A percentile compares a stretch with the other conserved stretches of the same genome.
These are phyloP conservation scores for Xylariaceae sp. DNA, from an alignment of 2,329 filamentous ascomycete species.

Conservation along the genomic window DNA sequence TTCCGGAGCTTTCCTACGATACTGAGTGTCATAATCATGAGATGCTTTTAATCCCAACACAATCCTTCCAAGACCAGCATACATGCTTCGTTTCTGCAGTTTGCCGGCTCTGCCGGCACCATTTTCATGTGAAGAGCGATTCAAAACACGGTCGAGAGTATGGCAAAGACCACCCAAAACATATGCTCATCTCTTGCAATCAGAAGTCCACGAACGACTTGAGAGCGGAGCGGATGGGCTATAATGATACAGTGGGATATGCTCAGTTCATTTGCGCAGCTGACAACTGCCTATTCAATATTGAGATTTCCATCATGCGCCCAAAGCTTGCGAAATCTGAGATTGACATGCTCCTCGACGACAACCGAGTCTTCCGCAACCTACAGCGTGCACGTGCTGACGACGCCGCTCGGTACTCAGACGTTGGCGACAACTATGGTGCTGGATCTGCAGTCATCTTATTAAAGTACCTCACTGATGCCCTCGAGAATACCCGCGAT, in stretches of 20 bases:
- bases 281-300: conserved; percentile 39
- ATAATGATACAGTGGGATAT: conserved; percentile 20
- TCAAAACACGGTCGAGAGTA: conserved; percentile 10
- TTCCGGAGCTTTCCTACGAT: conserved; percentile 24
- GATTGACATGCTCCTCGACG: conserved; percentile 49
- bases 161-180: conserved; percentile 26
- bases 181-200: conserved; percentile 33
- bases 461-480: conserved; percentile 55
- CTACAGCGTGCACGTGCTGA: conserved; percentile 43
- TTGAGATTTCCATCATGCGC: conserved; percentile 49
- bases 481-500: conserved; percentile 43
- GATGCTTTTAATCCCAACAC: conserved; percentile 27
- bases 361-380: conserved; percentile 46
- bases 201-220: conserved; percentile 12
- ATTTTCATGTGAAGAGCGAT: conserved; percentile 34
- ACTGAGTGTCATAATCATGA: conserved; percentile 30
- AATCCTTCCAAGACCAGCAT: conserved; percentile 18
- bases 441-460: conserved; percentile 49
- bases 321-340: conserved; percentile 50
- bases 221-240: conserved; percentile 3
- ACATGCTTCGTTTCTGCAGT: conserved; percentile 30
- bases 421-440: conserved; percentile 45
- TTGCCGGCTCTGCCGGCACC: conserved; percentile 33
- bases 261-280: conserved; percentile 32
- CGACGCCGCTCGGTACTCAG: conserved; percentile 53